These are phyloP conservation scores for Eimeria tenella DNA, from an alignment of 169 alveolate genomes.

Conservation along the genomic window DNA sequence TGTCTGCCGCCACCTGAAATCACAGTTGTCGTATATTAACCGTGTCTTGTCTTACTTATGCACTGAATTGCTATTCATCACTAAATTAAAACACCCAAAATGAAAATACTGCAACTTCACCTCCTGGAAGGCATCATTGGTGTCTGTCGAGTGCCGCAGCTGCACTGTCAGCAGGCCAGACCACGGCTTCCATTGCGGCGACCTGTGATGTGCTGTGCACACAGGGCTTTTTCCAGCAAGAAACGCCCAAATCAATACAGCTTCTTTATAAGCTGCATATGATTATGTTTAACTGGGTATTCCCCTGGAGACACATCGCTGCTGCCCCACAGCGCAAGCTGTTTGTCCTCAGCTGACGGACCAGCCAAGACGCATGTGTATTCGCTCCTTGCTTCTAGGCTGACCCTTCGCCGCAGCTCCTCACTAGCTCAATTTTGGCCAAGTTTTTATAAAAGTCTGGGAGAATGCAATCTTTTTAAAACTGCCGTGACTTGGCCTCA, in stretches of 20 bases:
- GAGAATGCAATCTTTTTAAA: too few species aligned
- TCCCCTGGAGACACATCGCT: not conserved
- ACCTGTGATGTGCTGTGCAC: not conserved
- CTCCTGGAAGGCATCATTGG: too few species aligned
- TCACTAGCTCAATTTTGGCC: too few species aligned
- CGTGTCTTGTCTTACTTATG: not conserved
- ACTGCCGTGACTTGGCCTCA: too few species aligned
- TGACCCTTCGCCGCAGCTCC: not conserved
- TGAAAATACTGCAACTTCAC: too few species aligned
- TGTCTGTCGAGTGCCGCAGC: not conserved
- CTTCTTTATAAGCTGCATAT: not conserved
- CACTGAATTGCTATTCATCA: not conserved
- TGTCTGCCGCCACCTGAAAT: not conserved
- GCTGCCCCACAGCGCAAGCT: not conserved
- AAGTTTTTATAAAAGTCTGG: too few species aligned
- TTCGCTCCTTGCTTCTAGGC: not conserved
- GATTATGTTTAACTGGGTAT: not conserved
- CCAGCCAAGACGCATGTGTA: not conserved
- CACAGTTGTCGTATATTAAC: not conserved
- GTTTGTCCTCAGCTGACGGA: conserved; percentile 45
- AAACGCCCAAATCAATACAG: not conserved
- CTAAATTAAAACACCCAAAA: too few species aligned
- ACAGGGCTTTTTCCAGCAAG: not conserved
- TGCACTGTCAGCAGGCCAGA: conserved; percentile 31
- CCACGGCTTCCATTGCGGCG: conserved; percentile 37